These are phyloP conservation scores for Kernera saxatilis DNA, from an alignment of 345 rosid genomes.

Conservation along the genomic window DNA sequence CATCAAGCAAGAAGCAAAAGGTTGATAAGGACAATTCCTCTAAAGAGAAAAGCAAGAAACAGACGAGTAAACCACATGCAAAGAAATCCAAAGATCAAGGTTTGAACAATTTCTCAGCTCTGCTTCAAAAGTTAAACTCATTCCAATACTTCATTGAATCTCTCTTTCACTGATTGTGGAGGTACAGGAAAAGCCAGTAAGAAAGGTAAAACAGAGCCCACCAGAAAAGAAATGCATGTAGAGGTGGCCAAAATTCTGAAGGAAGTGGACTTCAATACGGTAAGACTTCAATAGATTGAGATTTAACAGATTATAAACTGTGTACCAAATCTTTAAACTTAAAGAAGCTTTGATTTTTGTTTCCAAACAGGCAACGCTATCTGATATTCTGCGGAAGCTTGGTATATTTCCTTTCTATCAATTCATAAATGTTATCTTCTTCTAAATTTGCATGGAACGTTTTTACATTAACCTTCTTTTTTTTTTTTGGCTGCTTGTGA, in stretches of 20 bases:
- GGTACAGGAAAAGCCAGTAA: conserved; percentile 56
- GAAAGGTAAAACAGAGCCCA: conserved; percentile 63
- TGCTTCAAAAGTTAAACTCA: not conserved
- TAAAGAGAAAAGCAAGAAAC: conserved; percentile 48
- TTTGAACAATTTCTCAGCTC: conserved; percentile 8
- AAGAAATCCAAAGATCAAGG: conserved; percentile 73
- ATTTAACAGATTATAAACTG: not conserved
- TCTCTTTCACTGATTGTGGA: not conserved
- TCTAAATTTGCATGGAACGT: not conserved
- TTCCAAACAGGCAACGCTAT: conserved; percentile 75
- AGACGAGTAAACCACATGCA: conserved; percentile 38
- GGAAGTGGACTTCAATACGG: conserved; percentile 96
- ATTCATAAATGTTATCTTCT: not conserved
- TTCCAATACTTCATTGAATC: not conserved
- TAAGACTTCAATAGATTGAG: conserved; percentile 29
- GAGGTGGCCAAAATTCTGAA: conserved; percentile 76
- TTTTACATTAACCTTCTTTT: not conserved
- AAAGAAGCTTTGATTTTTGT: not conserved
- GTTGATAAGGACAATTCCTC: conserved; percentile 21
- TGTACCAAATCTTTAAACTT: not conserved
- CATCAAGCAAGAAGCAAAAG: conserved; percentile 25
- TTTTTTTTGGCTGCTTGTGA: not conserved
- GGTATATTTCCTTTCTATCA: conserved; percentile 39
- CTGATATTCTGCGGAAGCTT: conserved; percentile 80
- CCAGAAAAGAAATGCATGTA: conserved; percentile 71